Conservation (phyloP, 805 yeast species). For the Hanseniaspora thailandica region DNA sequence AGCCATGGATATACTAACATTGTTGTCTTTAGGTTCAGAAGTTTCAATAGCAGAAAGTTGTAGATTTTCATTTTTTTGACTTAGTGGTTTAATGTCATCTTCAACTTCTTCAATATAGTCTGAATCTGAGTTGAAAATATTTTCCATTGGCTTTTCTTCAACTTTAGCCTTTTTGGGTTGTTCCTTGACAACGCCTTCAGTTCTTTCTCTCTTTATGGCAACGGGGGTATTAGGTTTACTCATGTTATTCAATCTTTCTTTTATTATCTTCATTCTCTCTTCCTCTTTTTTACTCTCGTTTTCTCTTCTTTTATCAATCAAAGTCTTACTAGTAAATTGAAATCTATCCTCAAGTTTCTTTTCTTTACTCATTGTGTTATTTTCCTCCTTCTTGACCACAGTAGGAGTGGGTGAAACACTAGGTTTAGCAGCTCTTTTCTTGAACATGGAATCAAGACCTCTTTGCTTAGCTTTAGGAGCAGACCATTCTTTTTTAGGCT, state of each 20-base stretch:
- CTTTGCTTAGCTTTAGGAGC: constrained; percentile 12
- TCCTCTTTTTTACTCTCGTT: constrained; percentile 11
- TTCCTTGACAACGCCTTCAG: neutral
- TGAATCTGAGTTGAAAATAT: constrained; percentile 11
- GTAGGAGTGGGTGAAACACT: neutral
- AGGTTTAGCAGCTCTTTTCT: neutral
- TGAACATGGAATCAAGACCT: constrained; percentile 11
- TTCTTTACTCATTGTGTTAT: neutral
- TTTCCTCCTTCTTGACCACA: neutral
- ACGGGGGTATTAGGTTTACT: neutral
- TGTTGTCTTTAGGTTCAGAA: neutral
- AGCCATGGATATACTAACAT: neutral
- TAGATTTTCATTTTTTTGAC: neutral
- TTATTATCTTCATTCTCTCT: constrained; percentile 9
- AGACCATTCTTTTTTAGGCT: constrained; percentile 4
- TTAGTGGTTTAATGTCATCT: neutral
- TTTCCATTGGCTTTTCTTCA: neutral
- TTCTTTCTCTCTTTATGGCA: neutral
- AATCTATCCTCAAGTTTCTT: constrained; percentile 7
- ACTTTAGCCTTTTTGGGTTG: neutral
- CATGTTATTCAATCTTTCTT: constrained; percentile 3
- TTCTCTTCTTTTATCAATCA: constrained; percentile 10
- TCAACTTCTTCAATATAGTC: constrained; percentile 4
- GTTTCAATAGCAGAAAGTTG: neutral
- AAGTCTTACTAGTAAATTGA: neutral